Conservation (phyloP, 306 rosid species). For the Cucurbita maxima region DNA sequence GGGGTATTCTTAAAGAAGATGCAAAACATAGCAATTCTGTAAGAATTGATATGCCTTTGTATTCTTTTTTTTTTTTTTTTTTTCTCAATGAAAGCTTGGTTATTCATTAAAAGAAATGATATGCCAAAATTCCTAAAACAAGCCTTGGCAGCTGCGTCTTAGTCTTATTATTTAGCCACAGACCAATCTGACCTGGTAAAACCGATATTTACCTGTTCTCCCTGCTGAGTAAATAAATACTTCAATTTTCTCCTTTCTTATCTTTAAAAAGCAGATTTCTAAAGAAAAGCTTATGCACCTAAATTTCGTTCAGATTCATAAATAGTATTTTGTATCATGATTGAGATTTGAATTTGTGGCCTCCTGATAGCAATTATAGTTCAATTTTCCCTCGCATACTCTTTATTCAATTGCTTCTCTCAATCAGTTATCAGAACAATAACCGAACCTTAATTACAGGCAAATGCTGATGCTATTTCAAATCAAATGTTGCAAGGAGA, state of each 20-base stretch:
- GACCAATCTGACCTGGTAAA: background rate
- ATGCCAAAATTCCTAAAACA: conserved; percentile 1
- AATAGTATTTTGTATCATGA: background rate
- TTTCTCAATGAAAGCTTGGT: too few relatives aligned
- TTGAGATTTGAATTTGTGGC: background rate
- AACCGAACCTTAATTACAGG: conserved; percentile 35
- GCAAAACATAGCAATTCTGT: conserved; percentile 19
- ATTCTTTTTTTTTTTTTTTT: too few relatives aligned
- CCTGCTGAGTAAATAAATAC: background rate
- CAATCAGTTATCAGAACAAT: conserved; percentile 5
- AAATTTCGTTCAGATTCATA: background rate
- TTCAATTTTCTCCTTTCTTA: background rate
- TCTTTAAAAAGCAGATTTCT: background rate
- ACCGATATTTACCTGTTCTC: background rate
- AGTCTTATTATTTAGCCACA: background rate
- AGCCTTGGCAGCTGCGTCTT: background rate
- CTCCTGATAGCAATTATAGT: background rate
- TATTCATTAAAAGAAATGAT: conserved; percentile 15
- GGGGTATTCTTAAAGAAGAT: conserved; percentile 73
- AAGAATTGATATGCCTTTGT: conserved; percentile 16
- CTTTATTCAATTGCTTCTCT: conserved; percentile 5
- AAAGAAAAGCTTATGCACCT: background rate
- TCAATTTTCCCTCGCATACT: background rate
- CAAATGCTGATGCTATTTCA: conserved; percentile 18
- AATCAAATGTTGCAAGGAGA: conserved; percentile 24